Conservation (phyloP, 2,329 filamentous ascomycete species). For the Alternaria sp. region DNA sequence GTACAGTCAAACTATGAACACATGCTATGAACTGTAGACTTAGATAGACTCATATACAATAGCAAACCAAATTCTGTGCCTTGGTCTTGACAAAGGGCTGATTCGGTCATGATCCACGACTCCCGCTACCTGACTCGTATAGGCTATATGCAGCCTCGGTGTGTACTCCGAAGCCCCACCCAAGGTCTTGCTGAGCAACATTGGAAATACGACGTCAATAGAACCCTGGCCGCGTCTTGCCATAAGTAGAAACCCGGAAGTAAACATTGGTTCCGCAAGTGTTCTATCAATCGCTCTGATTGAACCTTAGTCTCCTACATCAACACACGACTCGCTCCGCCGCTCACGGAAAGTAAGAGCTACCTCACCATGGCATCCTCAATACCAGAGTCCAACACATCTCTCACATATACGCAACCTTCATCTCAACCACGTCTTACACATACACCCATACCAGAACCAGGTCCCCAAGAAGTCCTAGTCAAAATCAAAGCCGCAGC, state of each 20-base stretch:
- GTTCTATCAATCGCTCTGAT: not conserved
- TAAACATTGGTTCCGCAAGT: not conserved
- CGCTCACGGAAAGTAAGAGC: not conserved
- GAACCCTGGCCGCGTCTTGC: not conserved
- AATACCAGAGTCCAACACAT: conserved; percentile 31
- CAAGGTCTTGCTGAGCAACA: not conserved
- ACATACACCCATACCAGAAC: conserved; percentile 21
- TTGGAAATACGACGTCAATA: conserved; percentile 4
- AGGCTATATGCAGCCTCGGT: conserved; percentile 10
- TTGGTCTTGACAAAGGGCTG: not conserved
- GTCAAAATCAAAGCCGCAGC: conserved; percentile 53
- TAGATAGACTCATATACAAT: not conserved
- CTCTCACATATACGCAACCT: conserved; percentile 36
- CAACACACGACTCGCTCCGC: not conserved
- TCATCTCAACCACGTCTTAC: conserved; percentile 30
- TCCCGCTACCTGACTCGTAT: conserved; percentile 11
- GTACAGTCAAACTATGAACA: conserved; percentile 36
- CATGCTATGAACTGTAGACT: not conserved
- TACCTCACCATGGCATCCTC: not conserved
- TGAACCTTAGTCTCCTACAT: not conserved
- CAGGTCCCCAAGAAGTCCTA: conserved; percentile 36
- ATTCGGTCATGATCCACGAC: not conserved
- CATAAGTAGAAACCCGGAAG: not conserved
- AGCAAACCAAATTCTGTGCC: not conserved
- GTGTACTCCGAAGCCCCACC: not conserved